phyloP scores from a whole-genome alignment of 495 filamentous ascomycete genomes.

The Neurospora sp. region DNA sequence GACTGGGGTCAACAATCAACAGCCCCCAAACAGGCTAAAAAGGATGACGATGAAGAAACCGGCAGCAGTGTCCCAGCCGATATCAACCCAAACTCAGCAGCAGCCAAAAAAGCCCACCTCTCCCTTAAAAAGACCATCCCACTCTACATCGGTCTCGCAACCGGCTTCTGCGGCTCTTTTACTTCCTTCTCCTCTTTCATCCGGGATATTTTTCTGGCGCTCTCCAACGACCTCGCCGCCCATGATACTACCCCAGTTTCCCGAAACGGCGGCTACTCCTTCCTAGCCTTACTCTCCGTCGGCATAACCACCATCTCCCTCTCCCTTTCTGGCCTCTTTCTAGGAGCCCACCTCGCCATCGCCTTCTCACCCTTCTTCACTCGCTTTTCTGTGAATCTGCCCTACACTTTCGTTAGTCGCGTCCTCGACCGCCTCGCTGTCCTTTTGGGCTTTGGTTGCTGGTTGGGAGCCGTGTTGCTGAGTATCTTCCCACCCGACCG shows the following conservation, averaged over 20 bases:
- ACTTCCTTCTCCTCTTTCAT: constrained; percentile 90
- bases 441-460: constrained; percentile 57
- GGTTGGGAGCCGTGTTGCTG: constrained; percentile 72
- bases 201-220: constrained; percentile 71
- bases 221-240: constrained; percentile 52
- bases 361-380: constrained; percentile 31
- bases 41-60: constrained; percentile 21
- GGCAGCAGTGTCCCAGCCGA: constrained; percentile 6
- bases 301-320: constrained; percentile 57
- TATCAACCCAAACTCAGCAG: constrained; percentile 19
- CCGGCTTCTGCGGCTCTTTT: constrained; percentile 87
- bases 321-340: constrained; percentile 54
- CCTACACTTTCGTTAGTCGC: constrained; percentile 43
- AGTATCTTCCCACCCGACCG: constrained; percentile 62
- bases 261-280: constrained; percentile 71
- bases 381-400: constrained; percentile 43
- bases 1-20: constrained; percentile 44
- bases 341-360: constrained; percentile 72
- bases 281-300: constrained; percentile 68
- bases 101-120: constrained; percentile 41
- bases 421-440: constrained; percentile 54
- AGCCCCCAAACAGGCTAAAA: constrained; percentile 19
- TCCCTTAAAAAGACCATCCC: constrained; percentile 72
- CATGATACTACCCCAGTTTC: constrained; percentile 10
- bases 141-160: constrained; percentile 83